Evolutionary conservation across 129 eudicot species (phyloP), one percentile per base, ranked within the genome.

Genomic region (Scalesia atractyloides): DNA sequence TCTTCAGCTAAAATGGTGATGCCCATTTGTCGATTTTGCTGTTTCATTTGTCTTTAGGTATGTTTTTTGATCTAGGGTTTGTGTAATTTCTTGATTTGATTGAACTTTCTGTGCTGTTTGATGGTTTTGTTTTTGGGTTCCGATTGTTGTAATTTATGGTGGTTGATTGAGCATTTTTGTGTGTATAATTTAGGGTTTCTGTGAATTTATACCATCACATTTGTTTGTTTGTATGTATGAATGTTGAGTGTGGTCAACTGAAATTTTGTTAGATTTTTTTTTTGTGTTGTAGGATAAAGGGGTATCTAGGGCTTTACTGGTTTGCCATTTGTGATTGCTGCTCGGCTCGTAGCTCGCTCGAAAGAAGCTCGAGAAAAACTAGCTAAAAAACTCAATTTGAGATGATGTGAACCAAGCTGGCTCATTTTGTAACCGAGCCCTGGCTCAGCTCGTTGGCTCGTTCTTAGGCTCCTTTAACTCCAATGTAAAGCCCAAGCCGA

Each of bases 1-100:
- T 33, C 7, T 30, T 15, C 22, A 48, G 56, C 69, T 69, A 17
- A 51, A 51, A 60, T 67, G 74, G 41, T 24, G 80, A 75, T 41
- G 37, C 79, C 82, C 79, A 36, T 56, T 69, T 73, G 81, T 52
- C 59, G 72, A 79, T 76, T 77, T 73, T 88, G 74, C 70, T 88
- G 74, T 34, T 53, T 51, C 8, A 59, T 72, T 43, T 37, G 51
- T 76, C 73, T 67, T 70, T 54, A 33, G 80, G 89, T 86, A 79
- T 73, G 61, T 76, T 47, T 68, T 72, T 37, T 7, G 2, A 19
- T 49, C 22, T 59, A 68, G 73, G 66, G 59, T 43, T 63, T 70
- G 66, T 70, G 66, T 37, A 10, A 43, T 61, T 34, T 3, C 30
- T 66, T 53, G 7, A 54, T 37, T 46, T 73, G 48, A 64, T 72